Evolutionary conservation across 2,329 filamentous ascomycete genomes (phyloP).

Genomic region (Didymella sp.): DNA sequence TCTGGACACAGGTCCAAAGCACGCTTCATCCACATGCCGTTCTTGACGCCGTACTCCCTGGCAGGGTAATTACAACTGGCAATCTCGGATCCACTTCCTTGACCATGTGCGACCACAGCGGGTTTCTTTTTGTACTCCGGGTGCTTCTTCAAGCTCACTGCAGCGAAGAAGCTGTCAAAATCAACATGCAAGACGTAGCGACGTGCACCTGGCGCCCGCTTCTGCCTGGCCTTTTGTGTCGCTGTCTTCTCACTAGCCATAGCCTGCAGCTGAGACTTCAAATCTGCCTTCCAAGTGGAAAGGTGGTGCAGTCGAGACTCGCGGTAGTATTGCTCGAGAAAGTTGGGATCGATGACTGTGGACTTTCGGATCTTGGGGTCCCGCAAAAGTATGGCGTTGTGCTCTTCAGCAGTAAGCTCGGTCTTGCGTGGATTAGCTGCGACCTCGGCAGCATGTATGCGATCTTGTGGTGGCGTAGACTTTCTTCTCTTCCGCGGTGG

Average conservation of each 20-base stretch:
- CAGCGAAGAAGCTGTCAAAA: slow-evolving; percentile 98
- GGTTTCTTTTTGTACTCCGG: slow-evolving; percentile 81
- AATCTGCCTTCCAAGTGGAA: slow-evolving; percentile 93
- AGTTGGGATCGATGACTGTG: slow-evolving; percentile 90
- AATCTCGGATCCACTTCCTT: slow-evolving; percentile 87
- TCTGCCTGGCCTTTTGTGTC: slow-evolving; percentile 58
- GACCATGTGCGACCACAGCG: slow-evolving; percentile 85
- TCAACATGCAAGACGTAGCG: slow-evolving; percentile 94
- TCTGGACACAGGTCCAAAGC: slow-evolving; percentile 84
- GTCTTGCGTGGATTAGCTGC: slow-evolving; percentile 14
- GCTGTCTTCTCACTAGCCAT: slow-evolving; percentile 73
- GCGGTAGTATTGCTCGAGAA: slow-evolving; percentile 92
- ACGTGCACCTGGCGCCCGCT: slow-evolving; percentile 68
- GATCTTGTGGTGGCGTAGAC: slow-evolving; percentile 10
- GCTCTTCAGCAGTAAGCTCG: slow-evolving; percentile 82
- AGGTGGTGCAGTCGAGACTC: slow-evolving; percentile 95
- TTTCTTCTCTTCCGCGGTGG: slow-evolving; percentile 3
- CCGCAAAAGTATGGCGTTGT: slow-evolving; percentile 83
- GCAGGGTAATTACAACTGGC: slow-evolving; percentile 97
- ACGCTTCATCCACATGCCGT: slow-evolving; percentile 99
- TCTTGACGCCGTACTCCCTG: slow-evolving; percentile 84
- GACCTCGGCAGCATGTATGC: slow-evolving; percentile 14
- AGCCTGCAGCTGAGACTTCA: slow-evolving; percentile 87
- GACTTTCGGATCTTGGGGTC: slow-evolving; percentile 88
- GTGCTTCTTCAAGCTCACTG: slow-evolving; percentile 81